Base-by-base conservation (phyloP, 202 grass and related monocot species). In the Setaria viridis region DNA sequence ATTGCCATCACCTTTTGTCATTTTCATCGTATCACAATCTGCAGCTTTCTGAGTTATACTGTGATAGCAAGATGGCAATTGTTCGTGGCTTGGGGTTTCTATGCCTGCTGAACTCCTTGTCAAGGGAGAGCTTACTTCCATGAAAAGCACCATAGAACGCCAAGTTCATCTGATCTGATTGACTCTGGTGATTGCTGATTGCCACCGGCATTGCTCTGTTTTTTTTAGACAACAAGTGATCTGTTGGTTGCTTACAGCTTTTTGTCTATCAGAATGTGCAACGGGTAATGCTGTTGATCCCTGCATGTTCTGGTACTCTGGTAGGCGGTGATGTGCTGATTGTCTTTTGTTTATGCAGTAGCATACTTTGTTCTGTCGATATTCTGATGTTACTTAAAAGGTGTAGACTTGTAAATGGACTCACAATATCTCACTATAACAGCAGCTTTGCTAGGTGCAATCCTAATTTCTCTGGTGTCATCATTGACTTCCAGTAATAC, bases 91-190 rank as follows among this genome's bases (percentile, higher is more conserved):
- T 1, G 3, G 32, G n/a, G 20, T 84, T 58, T 45, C 13, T 3
- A 20, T 63, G 32, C 21, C 9, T 42, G 4, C 20, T 42, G 46
- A 66, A 54, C 25, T 77, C 48, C 62, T 69, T 45, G 25, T 0
- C 3, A 69, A 48, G 15, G 20, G 9, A 69, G 49, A 37, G 17
- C 32, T 54, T 54, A 12, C 11, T 56, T 84, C n/a, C 34, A 56
- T 76, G 21, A 76, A 50, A 32, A 43, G 13, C 2, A 0, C 17
- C 9, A 30, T 78, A 6, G 11, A 20, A 6, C 9, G 30, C 8
- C 21, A 16, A 46, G 19, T 55, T 39, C 16, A 66, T 76, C 59
- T 76, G 34, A 74, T 86, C 21, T 81, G 48, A 74, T 70, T 86
- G 58, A 86, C 48, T 64, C 11, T 42, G 46, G 77, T 67, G 15